Evolutionary conservation across 1,284 basidiomycete genomes (phyloP), one percentile per base, ranked within the genome.

Genomic region (Leccinum subspadiceum): DNA sequence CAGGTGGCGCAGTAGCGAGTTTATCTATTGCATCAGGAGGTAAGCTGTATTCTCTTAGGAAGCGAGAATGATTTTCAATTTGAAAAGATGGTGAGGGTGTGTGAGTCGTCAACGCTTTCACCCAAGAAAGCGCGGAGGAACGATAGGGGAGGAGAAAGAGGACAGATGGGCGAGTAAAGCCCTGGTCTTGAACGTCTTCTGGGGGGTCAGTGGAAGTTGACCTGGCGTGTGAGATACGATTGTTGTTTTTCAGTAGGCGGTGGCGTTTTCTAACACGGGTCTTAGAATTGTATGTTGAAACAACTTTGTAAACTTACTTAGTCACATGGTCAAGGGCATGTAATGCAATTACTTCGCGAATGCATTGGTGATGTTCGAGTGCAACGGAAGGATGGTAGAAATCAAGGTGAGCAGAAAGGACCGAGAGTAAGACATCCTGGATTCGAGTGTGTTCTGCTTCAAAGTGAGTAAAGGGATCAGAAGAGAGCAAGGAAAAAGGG

Each of bases 111-210:
- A 92, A 73, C 10, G 87, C 87, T 57, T 80, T 79, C 65, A 88
- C 78, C 93, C 90, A 98, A 57, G 84, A 81, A 5, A 93, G 79
- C 0, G 94, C 96, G 44, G 88, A 88, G 41, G 93, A 93, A 55
- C 97, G 93, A 78, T 98, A 93, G 0, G 97, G 97, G 2, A 94
- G 82, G 54, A 99, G 85, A 60, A 99, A 78, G 56, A 99, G 89
- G 10, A 97, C 82, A 46, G 96, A 96, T 20, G 97, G 96, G 7
- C 97, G 90, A 1, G 96, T 98, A 77, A 98, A 99, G 22, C 96
- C 96, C 81, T 98, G 96, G 73, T 99, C 96, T 74, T 94, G 91
- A 6, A 93, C 84, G 63, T 93, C 90, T 70, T 87, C 84, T 6
- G 84, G 83, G 5, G 81, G 79, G 46, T 84, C 76, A 2, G 77